These are phyloP conservation scores for Gentiana dahurica DNA, from an alignment of 257 asterid species.

Conservation along the genomic window DNA sequence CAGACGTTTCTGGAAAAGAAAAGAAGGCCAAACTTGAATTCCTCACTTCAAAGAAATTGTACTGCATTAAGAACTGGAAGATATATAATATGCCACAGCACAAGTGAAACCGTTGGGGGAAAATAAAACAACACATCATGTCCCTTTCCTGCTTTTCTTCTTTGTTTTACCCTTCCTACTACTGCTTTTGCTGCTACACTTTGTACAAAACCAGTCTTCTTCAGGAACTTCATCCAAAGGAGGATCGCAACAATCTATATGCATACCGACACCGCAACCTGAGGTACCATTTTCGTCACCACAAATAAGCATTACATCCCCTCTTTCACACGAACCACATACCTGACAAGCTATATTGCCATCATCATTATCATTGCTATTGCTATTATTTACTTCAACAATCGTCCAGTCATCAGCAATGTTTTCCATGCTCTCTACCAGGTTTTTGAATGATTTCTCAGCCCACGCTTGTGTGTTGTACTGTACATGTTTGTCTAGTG, in stretches of 20 bases:
- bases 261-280: constrained; percentile 68
- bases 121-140: not conserved
- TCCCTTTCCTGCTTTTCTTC: constrained; percentile 2
- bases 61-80: too few relatives aligned
- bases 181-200: constrained; percentile 17
- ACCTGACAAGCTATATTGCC: constrained; percentile 30
- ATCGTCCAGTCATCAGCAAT: not conserved
- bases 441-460: constrained; percentile 43
- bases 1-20: too few relatives aligned
- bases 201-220: constrained; percentile 65
- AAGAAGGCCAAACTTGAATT: too few relatives aligned
- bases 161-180: not conserved
- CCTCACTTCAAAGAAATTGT: too few relatives aligned
- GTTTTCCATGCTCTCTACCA: constrained; percentile 31
- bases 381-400: constrained; percentile 27
- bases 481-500: constrained; percentile 72
- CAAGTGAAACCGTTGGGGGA: not conserved
- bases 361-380: constrained; percentile 6
- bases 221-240: constrained; percentile 46
- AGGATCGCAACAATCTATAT: constrained; percentile 64
- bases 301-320: constrained; percentile 75
- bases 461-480: constrained; percentile 78
- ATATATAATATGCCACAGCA: too few relatives aligned
- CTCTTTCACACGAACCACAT: constrained; percentile 49
- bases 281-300: constrained; percentile 40